phyloP scores from a whole-genome alignment of 441 rosid genomes.

The Geranium incanum region DNA sequence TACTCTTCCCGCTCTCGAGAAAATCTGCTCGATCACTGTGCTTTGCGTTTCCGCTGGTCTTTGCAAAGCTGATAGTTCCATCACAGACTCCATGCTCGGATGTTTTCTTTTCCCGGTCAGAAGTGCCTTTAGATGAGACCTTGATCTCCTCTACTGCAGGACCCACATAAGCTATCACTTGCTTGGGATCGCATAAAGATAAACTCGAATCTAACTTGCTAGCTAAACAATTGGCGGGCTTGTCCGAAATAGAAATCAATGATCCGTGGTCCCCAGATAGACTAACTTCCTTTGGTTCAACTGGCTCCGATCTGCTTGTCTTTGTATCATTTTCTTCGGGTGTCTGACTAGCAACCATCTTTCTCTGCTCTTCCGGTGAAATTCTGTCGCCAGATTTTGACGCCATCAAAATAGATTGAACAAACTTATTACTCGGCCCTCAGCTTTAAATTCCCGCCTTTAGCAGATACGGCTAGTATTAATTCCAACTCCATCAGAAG shows the following conservation, averaged over 20 bases:
- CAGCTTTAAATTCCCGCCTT: conserved; percentile 22
- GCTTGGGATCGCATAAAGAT: conserved; percentile 37
- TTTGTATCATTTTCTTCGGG: conserved; percentile 29
- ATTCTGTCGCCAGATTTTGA: conserved; percentile 34
- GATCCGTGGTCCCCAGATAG: conserved; percentile 21
- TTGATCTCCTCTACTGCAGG: conserved; percentile 22
- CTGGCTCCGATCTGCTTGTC: conserved; percentile 30
- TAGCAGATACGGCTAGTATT: conserved; percentile 16
- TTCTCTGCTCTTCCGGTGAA: conserved; percentile 35
- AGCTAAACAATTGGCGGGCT: conserved; percentile 29
- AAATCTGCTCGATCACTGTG: conserved; percentile 72
- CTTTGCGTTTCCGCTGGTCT: conserved; percentile 61
- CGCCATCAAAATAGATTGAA: conserved; percentile 40
- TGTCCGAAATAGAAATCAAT: conserved; percentile 24
- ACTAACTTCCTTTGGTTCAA: conserved; percentile 25
- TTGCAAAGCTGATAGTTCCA: conserved; percentile 62
- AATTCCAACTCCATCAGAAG: conserved; percentile 21
- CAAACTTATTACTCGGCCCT: conserved; percentile 29
- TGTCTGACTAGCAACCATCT: conserved; percentile 26
- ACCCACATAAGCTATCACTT: conserved; percentile 19
- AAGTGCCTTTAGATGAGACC: conserved; percentile 16
- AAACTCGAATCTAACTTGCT: conserved; percentile 39
- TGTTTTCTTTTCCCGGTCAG: conserved; percentile 26
- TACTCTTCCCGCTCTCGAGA: conserved; percentile 81
- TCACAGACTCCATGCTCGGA: conserved; percentile 42